Conservation (phyloP, 495 filamentous ascomycete species). For the Podospora bellae-mahoneyi region DNA sequence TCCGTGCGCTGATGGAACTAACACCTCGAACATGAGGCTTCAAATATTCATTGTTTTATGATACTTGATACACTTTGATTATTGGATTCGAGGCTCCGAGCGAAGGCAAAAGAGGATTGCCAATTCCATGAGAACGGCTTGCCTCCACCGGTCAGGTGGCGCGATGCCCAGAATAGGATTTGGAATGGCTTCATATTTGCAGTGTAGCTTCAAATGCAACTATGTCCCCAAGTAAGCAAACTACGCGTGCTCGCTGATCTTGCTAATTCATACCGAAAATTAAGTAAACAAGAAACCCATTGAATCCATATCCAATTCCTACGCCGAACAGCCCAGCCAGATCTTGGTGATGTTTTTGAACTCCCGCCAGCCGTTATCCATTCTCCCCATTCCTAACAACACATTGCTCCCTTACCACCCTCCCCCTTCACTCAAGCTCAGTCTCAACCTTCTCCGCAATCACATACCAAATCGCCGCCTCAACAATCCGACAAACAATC, state of each 20-base stretch:
- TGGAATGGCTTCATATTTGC: neutral
- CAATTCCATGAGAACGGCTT: neutral
- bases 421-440: conserved; percentile 4
- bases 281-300: neutral
- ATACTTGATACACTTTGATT: too few relatives aligned
- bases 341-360: neutral
- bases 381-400: neutral
- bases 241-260: neutral
- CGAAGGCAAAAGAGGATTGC: neutral
- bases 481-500: conserved; percentile 66
- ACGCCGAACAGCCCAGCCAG: neutral
- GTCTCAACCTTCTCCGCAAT: conserved; percentile 43
- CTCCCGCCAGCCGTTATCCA: neutral
- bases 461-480: conserved; percentile 63
- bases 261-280: neutral
- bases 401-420: neutral
- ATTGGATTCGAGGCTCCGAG: neutral
- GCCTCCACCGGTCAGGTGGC: neutral
- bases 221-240: neutral
- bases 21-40: too few relatives aligned
- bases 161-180: neutral
- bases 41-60: too few relatives aligned
- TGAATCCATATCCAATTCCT: neutral
- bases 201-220: neutral
- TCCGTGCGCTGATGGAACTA: neutral